Evolutionary conservation across 768 basidiomycete species (phyloP).

Genomic region (Trametes meyenii): DNA sequence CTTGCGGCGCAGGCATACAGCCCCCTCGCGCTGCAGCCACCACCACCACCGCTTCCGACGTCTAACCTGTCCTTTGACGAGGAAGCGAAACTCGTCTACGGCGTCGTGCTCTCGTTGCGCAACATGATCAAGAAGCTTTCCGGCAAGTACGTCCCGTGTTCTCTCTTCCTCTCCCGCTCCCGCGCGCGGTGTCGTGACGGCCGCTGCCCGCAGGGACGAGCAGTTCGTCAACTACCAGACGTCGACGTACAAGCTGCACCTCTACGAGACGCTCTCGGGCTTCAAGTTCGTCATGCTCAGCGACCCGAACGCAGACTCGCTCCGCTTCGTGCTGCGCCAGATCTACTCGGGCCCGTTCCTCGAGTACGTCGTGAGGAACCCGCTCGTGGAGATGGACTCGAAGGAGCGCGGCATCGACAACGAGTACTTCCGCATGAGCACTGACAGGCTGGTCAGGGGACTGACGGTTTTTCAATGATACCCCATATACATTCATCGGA

Average conservation of each 20-base stretch:
- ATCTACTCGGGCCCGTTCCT: constrained; percentile 94
- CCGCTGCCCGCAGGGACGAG: constrained; percentile 66
- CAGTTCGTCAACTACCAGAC: constrained; percentile 90
- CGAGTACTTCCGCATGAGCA: constrained; percentile 82
- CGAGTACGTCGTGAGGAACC: constrained; percentile 93
- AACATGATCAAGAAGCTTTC: constrained; percentile 97
- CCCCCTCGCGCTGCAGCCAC: constrained; percentile 40
- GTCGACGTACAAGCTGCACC: constrained; percentile 89
- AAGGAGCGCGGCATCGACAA: constrained; percentile 87
- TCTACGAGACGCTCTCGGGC: constrained; percentile 88
- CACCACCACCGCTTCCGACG: constrained; percentile 44
- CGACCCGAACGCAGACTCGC: constrained; percentile 81
- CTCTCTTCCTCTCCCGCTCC: not conserved
- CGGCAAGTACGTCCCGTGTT: constrained; percentile 56
- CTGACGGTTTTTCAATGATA: constrained; percentile 46
- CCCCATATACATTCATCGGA: not conserved
- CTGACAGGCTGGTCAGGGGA: constrained; percentile 75
- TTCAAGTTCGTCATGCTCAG: constrained; percentile 96
- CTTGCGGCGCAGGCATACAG: constrained; percentile 27
- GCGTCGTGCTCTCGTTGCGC: constrained; percentile 85
- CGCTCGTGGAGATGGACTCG: constrained; percentile 83
- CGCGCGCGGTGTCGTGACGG: not conserved
- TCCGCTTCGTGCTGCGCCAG: constrained; percentile 82
- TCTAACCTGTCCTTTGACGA: constrained; percentile 90
- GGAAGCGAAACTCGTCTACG: constrained; percentile 96